Base-by-base conservation (phyloP, 306 rosid species). In the Cucurbita ficifolia region DNA sequence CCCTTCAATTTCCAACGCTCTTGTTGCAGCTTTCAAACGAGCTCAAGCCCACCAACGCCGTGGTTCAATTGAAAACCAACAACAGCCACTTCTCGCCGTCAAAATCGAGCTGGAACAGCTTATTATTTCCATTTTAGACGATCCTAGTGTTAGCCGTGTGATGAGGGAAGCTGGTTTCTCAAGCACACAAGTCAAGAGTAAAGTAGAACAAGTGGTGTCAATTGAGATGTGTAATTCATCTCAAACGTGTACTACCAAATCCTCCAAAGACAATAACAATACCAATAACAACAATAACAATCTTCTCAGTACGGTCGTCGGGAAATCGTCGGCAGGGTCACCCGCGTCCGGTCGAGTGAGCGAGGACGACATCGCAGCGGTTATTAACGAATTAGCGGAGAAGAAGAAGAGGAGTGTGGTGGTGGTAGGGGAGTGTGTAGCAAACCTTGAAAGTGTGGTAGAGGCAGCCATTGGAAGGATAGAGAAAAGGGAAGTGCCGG, bases 21-120 rank as follows among this genome's bases (percentile, higher is more conserved):
- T 95, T n/a, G 90, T 95, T 22, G 99, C 99, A 0, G 97, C 99
- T 7, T 91, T 95, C 79, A 95, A 95, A 73, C 84, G 99, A 0
- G 97, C 99, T 21, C 99, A 95, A 80, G 99, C 99, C 21, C 96
- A 95, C 81, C 99, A 95, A 17, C 82, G 99, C 19, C 96, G 99
- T 0, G 97, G 99, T 52, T 95, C 99, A 6, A 82, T 91, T 18
- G 99, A 95, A 82, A 91, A 86, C 67, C 99, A 95, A 56, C 99
- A 95, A 69, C 99, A 91, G 29, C 92, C 99, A 0, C 86, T 95
- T 24, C 48, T 95, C 10, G 87, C 96, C 2, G 91, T 91, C 43
- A 95, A 95, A 68, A 91, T 95, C 8, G 99, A 95, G 80, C 69
- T 88, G 2, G 96, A 89, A 61, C 99, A 95, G 45, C 96, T 95